Conservation (phyloP, 768 basidiomycete species). For the Xerocomellus intermedius region DNA sequence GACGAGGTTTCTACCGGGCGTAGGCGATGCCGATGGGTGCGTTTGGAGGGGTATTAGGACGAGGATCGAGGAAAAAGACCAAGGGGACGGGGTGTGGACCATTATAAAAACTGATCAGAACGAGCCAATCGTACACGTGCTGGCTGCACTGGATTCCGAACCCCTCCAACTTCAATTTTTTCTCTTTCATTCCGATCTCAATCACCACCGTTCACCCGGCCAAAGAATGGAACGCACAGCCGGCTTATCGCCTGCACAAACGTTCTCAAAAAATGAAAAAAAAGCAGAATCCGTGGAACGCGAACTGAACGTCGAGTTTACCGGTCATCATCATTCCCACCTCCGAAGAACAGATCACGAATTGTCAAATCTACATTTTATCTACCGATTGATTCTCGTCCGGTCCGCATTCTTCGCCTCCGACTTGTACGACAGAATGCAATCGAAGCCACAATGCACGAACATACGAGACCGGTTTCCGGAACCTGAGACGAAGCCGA, state of each 20-base stretch:
- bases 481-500: neutral
- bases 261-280: neutral
- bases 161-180: neutral
- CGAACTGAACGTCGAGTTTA: too few species aligned
- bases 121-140: conserved; percentile 31
- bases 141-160: conserved; percentile 11
- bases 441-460: neutral
- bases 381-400: neutral
- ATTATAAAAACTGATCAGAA: conserved; percentile 32
- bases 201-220: neutral
- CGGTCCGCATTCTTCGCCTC: conserved; percentile 2
- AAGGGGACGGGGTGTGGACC: conserved; percentile 5
- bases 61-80: conserved; percentile 2
- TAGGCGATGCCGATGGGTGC: neutral
- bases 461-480: neutral
- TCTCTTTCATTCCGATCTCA: neutral
- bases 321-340: neutral
- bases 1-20: neutral
- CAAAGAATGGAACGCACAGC: neutral
- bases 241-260: neutral
- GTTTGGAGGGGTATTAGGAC: neutral
- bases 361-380: neutral
- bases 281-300: neutral
- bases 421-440: neutral
- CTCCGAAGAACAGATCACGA: neutral